A percentile compares a stretch with the other conserved stretches of the same genome.
Evolutionary conservation across 176 grass and related monocot genomes (phyloP).

Genomic region (Eleusine coracana): DNA sequence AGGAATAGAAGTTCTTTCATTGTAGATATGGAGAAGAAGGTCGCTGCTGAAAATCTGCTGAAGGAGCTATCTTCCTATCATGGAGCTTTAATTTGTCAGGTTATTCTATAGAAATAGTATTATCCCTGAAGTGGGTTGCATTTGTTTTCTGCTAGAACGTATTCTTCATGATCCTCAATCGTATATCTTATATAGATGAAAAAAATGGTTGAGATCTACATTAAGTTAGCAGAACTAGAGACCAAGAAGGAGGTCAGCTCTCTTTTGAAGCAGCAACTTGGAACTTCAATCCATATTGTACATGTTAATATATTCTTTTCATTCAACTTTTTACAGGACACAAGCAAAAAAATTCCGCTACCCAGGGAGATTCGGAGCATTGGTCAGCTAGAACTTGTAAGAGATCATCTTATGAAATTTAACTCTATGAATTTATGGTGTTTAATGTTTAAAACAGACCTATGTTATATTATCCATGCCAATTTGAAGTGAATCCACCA

Average conservation of each 20-base stretch:
- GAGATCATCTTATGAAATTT: slow-evolving; percentile 37
- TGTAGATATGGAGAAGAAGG: slow-evolving; percentile 97
- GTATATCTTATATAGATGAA: slow-evolving; percentile 76
- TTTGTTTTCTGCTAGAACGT: slow-evolving; percentile 32
- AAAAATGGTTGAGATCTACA: slow-evolving; percentile 97
- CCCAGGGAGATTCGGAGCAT: slow-evolving; percentile 82
- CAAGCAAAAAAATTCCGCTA: slow-evolving; percentile 79
- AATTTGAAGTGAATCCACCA: not conserved
- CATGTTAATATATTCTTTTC: slow-evolving; percentile 45
- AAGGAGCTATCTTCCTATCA: slow-evolving; percentile 82
- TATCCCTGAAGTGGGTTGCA: slow-evolving; percentile 3
- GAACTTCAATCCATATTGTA: slow-evolving; percentile 26
- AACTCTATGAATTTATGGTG: not conserved
- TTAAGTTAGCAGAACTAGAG: slow-evolving; percentile 96
- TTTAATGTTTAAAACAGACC: not conserved
- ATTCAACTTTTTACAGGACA: slow-evolving; percentile 65
- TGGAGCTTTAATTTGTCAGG: slow-evolving; percentile 87
- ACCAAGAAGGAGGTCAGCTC: slow-evolving; percentile 85
- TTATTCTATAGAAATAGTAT: slow-evolving; percentile 33
- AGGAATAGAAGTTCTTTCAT: slow-evolving; percentile 88
- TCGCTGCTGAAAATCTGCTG: slow-evolving; percentile 91
- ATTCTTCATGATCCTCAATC: slow-evolving; percentile 33
- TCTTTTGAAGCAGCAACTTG: slow-evolving; percentile 16
- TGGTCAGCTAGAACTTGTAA: slow-evolving; percentile 88
- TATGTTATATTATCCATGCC: not conserved